phyloP scores from a whole-genome alignment of 495 filamentous ascomycete species.

The Podospora didyma region DNA sequence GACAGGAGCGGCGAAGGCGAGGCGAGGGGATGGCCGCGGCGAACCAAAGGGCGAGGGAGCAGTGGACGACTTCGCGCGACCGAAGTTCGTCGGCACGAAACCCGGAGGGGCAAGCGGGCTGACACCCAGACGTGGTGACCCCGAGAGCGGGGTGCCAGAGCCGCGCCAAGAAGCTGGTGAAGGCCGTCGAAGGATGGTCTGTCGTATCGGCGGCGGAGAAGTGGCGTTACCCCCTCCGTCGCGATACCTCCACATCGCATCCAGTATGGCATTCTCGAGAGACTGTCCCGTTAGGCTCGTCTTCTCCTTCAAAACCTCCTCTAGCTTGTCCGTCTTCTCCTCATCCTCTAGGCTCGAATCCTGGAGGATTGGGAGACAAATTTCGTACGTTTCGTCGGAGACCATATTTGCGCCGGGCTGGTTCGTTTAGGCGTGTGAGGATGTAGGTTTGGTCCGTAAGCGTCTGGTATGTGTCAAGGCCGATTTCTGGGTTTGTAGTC shows the following conservation, averaged over 20 bases:
- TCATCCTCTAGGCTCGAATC: constrained; percentile 83
- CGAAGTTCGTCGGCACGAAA: constrained; percentile 71
- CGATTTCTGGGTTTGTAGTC: too few species aligned
- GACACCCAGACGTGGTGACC: constrained; percentile 70
- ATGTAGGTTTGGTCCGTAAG: neutral
- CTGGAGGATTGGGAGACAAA: constrained; percentile 83
- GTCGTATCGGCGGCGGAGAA: constrained; percentile 75
- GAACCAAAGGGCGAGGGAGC: constrained; percentile 83
- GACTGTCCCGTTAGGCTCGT: constrained; percentile 70
- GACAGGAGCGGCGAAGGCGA: constrained; percentile 85
- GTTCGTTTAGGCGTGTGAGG: neutral
- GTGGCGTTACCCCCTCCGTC: constrained; percentile 69
- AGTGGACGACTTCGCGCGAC: constrained; percentile 68
- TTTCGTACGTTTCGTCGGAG: constrained; percentile 85
- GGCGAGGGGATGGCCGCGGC: constrained; percentile 86
- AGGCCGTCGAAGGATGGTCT: constrained; percentile 81
- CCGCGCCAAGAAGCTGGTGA: constrained; percentile 95
- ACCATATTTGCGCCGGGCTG: constrained; percentile 59
- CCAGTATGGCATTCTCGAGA: constrained; percentile 86
- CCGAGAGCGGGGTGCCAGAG: constrained; percentile 68
- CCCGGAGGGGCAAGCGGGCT: constrained; percentile 80
- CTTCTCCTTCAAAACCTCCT: constrained; percentile 77
- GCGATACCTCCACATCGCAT: constrained; percentile 87
- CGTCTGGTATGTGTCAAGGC: neutral
- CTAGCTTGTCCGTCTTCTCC: constrained; percentile 89